Percentiles rank a stretch among this genome's conserved stretches.
Conservation (phyloP, 495 filamentous ascomycete genomes). For the Parachaetomium inaequale region DNA sequence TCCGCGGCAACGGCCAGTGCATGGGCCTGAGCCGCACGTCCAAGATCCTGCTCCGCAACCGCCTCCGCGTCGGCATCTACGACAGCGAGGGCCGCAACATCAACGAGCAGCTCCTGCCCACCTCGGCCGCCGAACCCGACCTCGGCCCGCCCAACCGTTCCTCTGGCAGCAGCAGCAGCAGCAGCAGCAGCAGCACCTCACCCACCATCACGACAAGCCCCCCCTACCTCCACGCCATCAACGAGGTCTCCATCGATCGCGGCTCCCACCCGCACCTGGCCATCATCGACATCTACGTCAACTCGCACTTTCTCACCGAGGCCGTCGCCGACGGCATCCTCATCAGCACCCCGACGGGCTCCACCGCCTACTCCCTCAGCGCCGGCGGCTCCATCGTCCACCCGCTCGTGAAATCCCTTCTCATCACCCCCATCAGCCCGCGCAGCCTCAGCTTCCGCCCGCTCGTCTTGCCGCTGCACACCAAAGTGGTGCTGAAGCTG, state of each 20-base stretch:
- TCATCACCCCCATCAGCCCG: slow-evolving; percentile 92
- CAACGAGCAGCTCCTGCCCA: slow-evolving; percentile 46
- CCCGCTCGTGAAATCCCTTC: slow-evolving; percentile 78
- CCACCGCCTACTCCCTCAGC: slow-evolving; percentile 90
- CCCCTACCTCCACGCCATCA: slow-evolving; percentile 74
- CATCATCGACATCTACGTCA: slow-evolving; percentile 82
- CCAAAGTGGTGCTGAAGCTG: slow-evolving; percentile 77
- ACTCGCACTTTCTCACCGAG: slow-evolving; percentile 80
- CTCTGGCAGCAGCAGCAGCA: background rate
- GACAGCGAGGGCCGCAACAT: slow-evolving; percentile 56
- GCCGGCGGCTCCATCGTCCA: slow-evolving; percentile 94
- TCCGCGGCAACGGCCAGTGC: slow-evolving; percentile 77
- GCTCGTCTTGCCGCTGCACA: slow-evolving; percentile 80
- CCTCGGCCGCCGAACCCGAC: slow-evolving; percentile 42
- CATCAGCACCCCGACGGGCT: slow-evolving; percentile 87
- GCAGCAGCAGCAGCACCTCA: background rate
- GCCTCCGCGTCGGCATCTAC: slow-evolving; percentile 78
- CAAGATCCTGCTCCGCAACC: slow-evolving; percentile 78
- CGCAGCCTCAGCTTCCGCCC: slow-evolving; percentile 89
- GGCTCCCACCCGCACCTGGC: slow-evolving; percentile 85
- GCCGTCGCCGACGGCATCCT: slow-evolving; percentile 94
- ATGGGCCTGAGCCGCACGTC: slow-evolving; percentile 72
- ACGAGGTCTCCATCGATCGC: slow-evolving; percentile 90
- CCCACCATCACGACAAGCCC: background rate
- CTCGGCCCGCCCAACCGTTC: slow-evolving; percentile 30